Percentiles rank a stretch among this genome's conserved stretches.
phyloP scores from a whole-genome alignment of 441 rosid species.

The Bocquillonia castaneifolia region DNA sequence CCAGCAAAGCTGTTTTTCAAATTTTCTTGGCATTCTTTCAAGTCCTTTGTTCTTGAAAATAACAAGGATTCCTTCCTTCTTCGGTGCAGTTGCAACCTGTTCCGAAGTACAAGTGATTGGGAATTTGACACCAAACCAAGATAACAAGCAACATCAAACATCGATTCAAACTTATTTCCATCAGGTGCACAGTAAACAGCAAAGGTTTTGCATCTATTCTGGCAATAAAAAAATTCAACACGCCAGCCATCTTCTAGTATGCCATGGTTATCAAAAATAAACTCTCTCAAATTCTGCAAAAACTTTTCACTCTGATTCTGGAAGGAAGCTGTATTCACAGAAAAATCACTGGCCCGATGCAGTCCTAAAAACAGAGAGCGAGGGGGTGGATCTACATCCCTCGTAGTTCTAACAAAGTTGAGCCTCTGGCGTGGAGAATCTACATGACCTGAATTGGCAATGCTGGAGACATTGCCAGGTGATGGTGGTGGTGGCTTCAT shows the following conservation, averaged over 20 bases:
- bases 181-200: constrained; percentile 35
- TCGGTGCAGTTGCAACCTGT: constrained; percentile 24
- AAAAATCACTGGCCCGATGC: constrained; percentile 26
- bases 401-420: constrained; percentile 28
- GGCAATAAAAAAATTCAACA: constrained; percentile 33
- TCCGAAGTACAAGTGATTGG: constrained; percentile 25
- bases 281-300: constrained; percentile 35
- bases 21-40: constrained; percentile 29
- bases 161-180: constrained; percentile 43
- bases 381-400: constrained; percentile 21
- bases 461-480: constrained; percentile 23
- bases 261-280: constrained; percentile 31
- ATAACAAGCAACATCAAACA: constrained; percentile 41
- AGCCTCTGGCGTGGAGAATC: constrained; percentile 28
- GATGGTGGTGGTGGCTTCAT: too few relatives aligned
- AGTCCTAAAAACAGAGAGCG: constrained; percentile 24
- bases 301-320: constrained; percentile 32
- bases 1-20: constrained; percentile 22
- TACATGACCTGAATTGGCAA: constrained; percentile 25
- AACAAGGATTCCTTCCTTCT: constrained; percentile 33
- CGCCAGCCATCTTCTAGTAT: constrained; percentile 36
- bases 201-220: constrained; percentile 29
- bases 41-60: constrained; percentile 28
- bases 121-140: constrained; percentile 39
- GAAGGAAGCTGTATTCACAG: constrained; percentile 19